Evolutionary conservation across 2,329 filamentous ascomycete genomes (phyloP).

Genomic region (Colletotrichum eleusines): DNA sequence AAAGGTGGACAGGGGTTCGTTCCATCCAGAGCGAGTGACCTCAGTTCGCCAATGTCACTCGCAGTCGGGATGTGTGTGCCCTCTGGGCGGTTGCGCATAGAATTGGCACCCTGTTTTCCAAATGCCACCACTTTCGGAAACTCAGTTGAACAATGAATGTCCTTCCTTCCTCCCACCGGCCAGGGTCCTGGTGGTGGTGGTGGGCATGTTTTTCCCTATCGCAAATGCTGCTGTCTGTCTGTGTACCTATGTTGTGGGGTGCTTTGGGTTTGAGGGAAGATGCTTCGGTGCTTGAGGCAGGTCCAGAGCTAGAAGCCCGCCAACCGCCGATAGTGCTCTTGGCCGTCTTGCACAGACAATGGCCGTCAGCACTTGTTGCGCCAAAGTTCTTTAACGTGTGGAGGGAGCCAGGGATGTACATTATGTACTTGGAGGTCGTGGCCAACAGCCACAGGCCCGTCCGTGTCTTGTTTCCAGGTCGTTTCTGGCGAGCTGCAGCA

Average conservation of each 20-base stretch:
- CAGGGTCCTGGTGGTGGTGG: neutral
- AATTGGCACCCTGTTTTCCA: neutral
- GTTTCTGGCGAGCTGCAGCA: slow-evolving; percentile 30
- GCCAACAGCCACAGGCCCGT: neutral
- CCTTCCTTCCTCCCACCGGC: neutral
- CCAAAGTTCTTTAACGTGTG: neutral
- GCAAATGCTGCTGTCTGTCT: neutral
- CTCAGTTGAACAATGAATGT: neutral
- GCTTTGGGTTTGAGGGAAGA: neutral
- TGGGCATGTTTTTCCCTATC: neutral
- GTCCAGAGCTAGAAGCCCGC: slow-evolving; percentile 6
- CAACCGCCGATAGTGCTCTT: neutral
- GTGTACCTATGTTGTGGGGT: no score
- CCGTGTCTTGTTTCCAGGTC: neutral
- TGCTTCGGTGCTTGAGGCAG: neutral
- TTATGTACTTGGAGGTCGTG: neutral
- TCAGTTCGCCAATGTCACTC: slow-evolving; percentile 10
- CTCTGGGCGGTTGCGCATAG: slow-evolving; percentile 4
- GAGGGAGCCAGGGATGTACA: no score
- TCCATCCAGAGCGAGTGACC: neutral
- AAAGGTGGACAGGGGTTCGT: slow-evolving; percentile 7
- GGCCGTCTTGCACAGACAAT: neutral
- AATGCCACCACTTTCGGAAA: neutral
- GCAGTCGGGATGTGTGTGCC: slow-evolving; percentile 1
- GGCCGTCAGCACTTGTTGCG: neutral